phyloP scores from a whole-genome alignment of 352 stramenopile genomes.

The Discostella stelligera region DNA sequence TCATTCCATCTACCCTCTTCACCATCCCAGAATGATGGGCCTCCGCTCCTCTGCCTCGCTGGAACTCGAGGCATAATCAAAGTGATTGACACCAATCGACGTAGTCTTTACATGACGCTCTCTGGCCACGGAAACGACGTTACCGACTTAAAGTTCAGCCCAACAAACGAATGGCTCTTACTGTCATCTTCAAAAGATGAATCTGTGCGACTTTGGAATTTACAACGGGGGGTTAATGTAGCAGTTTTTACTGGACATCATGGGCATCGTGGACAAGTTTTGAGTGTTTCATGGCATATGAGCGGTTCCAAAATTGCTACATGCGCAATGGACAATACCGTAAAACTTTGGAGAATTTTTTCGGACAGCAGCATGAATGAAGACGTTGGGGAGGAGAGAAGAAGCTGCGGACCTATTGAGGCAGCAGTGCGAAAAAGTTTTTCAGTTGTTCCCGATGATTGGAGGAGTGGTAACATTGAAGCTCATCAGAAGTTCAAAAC shows the following conservation, averaged over 20 bases:
- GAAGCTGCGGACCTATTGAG: slow-evolving; percentile 2
- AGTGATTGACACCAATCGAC: slow-evolving; percentile 62
- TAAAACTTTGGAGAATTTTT: slow-evolving; percentile 93
- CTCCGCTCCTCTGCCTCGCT: slow-evolving; percentile 60
- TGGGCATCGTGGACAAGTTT: slow-evolving; percentile 88
- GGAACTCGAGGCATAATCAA: slow-evolving; percentile 60
- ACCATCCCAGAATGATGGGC: slow-evolving; percentile 26
- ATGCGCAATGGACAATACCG: slow-evolving; percentile 89
- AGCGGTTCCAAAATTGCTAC: slow-evolving; percentile 88
- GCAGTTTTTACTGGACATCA: slow-evolving; percentile 90
- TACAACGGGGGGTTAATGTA: slow-evolving; percentile 85
- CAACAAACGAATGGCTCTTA: slow-evolving; percentile 86
- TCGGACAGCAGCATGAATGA: slow-evolving; percentile 41
- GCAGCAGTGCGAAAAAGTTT: slow-evolving; percentile 40
- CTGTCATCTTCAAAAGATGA: slow-evolving; percentile 91
- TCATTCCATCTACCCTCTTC: slow-evolving; percentile 25
- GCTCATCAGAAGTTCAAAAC: slow-evolving; percentile 75
- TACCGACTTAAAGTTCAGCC: slow-evolving; percentile 90
- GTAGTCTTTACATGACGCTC: slow-evolving; percentile 44
- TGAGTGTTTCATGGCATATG: slow-evolving; percentile 88
- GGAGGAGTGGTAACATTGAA: slow-evolving; percentile 50
- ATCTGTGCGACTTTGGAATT: slow-evolving; percentile 91
- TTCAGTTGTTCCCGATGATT: slow-evolving; percentile 67
- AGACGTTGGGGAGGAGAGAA: not conserved
- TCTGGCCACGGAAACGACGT: slow-evolving; percentile 89